Evolutionary conservation across 2,329 filamentous ascomycete species (phyloP), one percentile per base, ranked within the genome.

Genomic region (Trichoderma aggressivum): DNA sequence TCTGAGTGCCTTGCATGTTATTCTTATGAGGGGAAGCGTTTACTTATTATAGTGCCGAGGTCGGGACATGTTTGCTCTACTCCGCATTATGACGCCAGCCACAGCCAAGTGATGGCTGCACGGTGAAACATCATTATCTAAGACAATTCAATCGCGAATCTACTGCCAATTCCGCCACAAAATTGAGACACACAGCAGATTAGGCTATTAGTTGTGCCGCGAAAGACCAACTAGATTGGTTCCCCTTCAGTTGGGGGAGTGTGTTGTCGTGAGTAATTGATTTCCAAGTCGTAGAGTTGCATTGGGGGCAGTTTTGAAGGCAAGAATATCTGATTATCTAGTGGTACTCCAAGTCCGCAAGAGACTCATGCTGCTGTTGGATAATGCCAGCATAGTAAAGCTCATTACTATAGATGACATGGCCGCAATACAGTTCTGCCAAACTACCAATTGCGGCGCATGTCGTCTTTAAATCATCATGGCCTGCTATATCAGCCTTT

Each of bases 41-140:
- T 18, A 26, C 24, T 5, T 28, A 28, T 47, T 62, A 28, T 62
- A 47, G 34, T 53, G 47, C 34, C 34, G 6, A 26, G 34, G 21
- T 43, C 12, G 36, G 53, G 36, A n/a, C 30, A 32, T 47, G 24
- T 18, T 10, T 43, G 39, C 39, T 53, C 55, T 59, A 12, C 59
- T 62, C 59, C 59, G 59, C 59, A 28, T 26, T 62, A 47, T 62
- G 36, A 62, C 36, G 59, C 43, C 59, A 62, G 36, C 10, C 21
- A 28, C 34, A 28, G 11, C 5, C 59, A 61, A 61, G 12, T 0
- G 30, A 59, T 53, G 47, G n/a, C n/a, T 53, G 21, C n/a, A 14
- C 11, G 11, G 56, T 34, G 34, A 39, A 61, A 32, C 59, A 26
- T 26, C 10, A 12, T 26, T 28, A 39, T 30, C 34, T 47, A 28